Evolutionary conservation across 148 eudicot genomes (phyloP), one percentile per base, ranked within the genome.

Genomic region (Agrostemma githago): DNA sequence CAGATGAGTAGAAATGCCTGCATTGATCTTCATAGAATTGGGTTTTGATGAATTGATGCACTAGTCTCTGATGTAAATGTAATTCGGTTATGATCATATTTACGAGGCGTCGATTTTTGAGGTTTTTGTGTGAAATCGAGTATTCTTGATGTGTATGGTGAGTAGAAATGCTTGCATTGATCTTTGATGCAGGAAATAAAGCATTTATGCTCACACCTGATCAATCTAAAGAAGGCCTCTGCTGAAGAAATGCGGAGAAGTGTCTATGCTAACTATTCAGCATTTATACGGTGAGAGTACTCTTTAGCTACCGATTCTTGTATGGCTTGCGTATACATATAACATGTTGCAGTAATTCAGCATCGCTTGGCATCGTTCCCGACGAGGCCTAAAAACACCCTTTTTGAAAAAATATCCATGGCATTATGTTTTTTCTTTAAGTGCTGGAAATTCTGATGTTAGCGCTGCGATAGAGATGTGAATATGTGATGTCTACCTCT

Each of bases 221-320:
- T 88, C 88, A 97, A 95, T 79, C 76, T 95, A 73, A 95, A 95
- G 90, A 90, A 82, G 83, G 92, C 92, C 64, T 95, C 99, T 44
- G 93, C 93, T 26, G 99, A 95, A 81, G 99, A 95, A 88, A 95
- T 95, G 97, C 87, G 99, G 37, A 87, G 86, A 84, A 92, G 96
- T 84, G 99, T 95, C 39, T 95, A 88, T 79, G 99, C 99, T 40
- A 95, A 95, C 76, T 95, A 95, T 81, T 75, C 93, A 81, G 90
- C 99, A 48, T 95, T 95, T 78, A 95, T 95, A 78, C 92, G 94
- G 99, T 95, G 75, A 85, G 96, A 72, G n/a, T n/a, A n/a, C n/a
- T 51, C 76, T 51, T 60, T 70, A 39, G 44, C 70, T 26, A 4
- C 3, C 38, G 16, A 40, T 14, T 44, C 16, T 38, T 51, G 16